A percentile compares a stretch with the other conserved stretches of the same genome.
phyloP scores from a whole-genome alignment of 176 grass and related monocot genomes.

The Elaeis guineensis region DNA sequence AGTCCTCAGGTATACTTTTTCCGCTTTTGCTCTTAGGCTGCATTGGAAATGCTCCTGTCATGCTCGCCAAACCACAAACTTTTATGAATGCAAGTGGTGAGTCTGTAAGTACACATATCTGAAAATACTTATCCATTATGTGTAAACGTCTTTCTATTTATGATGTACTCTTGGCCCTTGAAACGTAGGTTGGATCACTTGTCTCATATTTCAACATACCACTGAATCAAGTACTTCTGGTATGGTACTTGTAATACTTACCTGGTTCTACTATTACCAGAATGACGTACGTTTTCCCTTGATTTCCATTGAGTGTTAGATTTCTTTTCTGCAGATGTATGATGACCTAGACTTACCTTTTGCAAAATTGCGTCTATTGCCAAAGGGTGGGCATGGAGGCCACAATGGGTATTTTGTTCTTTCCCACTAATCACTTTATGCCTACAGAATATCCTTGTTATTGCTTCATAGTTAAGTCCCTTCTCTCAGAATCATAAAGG shows the following conservation, averaged over 20 bases:
- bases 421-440: too few species aligned
- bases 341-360: constrained; percentile 89
- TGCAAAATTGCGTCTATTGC: constrained; percentile 71
- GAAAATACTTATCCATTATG: constrained; percentile 1
- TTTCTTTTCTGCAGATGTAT: constrained; percentile 51
- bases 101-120: constrained; percentile 71
- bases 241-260: constrained; percentile 27
- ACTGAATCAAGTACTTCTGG: constrained; percentile 82
- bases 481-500: too few species aligned
- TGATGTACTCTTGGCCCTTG: constrained; percentile 14
- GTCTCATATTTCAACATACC: constrained; percentile 91
- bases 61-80: constrained; percentile 87
- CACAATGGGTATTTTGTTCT: constrained; percentile 65
- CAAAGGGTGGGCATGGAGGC: constrained; percentile 89
- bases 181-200: constrained; percentile 62
- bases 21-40: constrained; percentile 30
- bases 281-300: background rate
- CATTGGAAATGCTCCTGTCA: constrained; percentile 68
- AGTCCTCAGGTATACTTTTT: background rate
- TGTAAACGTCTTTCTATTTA: background rate
- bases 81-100: constrained; percentile 98
- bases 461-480: too few species aligned
- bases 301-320: constrained; percentile 14
- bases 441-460: too few species aligned
- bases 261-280: background rate